Percentiles rank a stretch among this genome's conserved stretches.
Evolutionary conservation across 331 rosid genomes (phyloP).

Genomic region (Pyracantha coccinea): DNA sequence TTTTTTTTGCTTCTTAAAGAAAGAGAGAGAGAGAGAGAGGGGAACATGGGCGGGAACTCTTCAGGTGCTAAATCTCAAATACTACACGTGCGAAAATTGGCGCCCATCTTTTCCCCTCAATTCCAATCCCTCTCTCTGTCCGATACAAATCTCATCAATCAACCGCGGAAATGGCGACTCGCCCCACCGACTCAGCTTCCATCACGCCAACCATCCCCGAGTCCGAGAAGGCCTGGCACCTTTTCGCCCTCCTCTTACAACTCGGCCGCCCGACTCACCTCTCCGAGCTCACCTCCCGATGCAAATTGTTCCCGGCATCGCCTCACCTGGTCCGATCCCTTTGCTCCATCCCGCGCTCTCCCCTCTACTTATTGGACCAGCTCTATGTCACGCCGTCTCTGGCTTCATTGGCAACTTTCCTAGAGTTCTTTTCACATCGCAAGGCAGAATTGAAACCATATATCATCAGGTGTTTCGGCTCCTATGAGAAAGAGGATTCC

Average conservation of each 20-base stretch:
- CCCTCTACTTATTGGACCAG: slow-evolving; percentile 20
- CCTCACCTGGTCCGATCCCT: slow-evolving; percentile 21
- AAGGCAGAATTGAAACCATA: slow-evolving; percentile 27
- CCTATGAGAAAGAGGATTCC: slow-evolving; percentile 64
- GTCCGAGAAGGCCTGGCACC: slow-evolving; percentile 25
- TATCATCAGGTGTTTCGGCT: slow-evolving; percentile 37
- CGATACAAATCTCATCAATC: background rate
- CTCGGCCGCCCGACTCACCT: slow-evolving; percentile 29
- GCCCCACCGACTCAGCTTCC: slow-evolving; percentile 8
- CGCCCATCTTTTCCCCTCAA: slow-evolving; percentile 5
- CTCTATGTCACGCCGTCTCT: slow-evolving; percentile 30
- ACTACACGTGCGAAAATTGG: slow-evolving; percentile 19
- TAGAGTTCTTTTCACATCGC: background rate
- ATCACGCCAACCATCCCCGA: background rate
- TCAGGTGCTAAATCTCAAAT: background rate
- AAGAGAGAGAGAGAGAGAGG: background rate
- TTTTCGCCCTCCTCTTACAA: slow-evolving; percentile 25
- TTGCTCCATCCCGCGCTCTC: slow-evolving; percentile 33
- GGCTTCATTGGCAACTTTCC: slow-evolving; percentile 13
- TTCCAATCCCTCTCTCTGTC: background rate
- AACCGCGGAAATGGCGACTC: slow-evolving; percentile 22
- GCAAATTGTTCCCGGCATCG: slow-evolving; percentile 28
- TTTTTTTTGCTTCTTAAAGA: too few relatives aligned
- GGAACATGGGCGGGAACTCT: slow-evolving; percentile 17
- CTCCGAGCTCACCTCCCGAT: slow-evolving; percentile 28